Evolutionary conservation across 139 green algal species (phyloP), one percentile per base, ranked within the genome.

Genomic region (Micromonas commoda): DNA sequence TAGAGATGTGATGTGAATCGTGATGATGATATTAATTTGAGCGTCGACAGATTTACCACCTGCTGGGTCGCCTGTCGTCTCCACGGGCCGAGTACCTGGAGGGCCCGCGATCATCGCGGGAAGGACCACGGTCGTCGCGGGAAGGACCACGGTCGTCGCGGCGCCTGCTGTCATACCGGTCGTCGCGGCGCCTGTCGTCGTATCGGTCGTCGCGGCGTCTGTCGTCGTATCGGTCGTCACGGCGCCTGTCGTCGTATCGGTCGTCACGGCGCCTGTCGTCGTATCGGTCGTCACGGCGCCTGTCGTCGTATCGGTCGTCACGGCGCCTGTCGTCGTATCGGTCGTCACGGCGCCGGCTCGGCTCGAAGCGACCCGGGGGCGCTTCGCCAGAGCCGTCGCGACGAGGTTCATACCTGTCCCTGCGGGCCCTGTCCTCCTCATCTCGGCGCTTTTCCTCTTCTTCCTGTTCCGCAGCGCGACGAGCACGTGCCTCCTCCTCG

Each of bases 401-500:
- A 31, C 66, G 28, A 32, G 28, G 28, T 6, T 31, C 66, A 73
- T 51, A 26, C 6, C 28, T 23, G 29, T 54, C 66, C 19, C 6
- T 31, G 23, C n/a, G 16, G 28, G 16, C 33, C n/a, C 0, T 73
- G 28, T 53, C 21, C 33, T 57, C 60, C 9, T 23, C 60, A 68
- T 68, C 60, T 19, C n/a, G 19, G 5, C 24, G 24, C 60, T 23
- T 29, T 19, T 68, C 60, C 13, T 32, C 19, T 24, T 68, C 19
- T 29, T 68, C 60, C 19, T 21, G 28, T 53, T 53, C 34, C n/a
- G 21, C 66, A 54, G 21, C 29, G 9, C 34, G 34, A 53, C 34
- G 28, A 53, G 23, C 70, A 29, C 45, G 20, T 6, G 24, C 74
- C 33, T 71, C 64, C 45, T 80, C 74, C 33, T 73, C 26, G 34